These are phyloP conservation scores for Blastobotrys attinorum DNA, from an alignment of 805 yeast species.

Conservation along the genomic window DNA sequence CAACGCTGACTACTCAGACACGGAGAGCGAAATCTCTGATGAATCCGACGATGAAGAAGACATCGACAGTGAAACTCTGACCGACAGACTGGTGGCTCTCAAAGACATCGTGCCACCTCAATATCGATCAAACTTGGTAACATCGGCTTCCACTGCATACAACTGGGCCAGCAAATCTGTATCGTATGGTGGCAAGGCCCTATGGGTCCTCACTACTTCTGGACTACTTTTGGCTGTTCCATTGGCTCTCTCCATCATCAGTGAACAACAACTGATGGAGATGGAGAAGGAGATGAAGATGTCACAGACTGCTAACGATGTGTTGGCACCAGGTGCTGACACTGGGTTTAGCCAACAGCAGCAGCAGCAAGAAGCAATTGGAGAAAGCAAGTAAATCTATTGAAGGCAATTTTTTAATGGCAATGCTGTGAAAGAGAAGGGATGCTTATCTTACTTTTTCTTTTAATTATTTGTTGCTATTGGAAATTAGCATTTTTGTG, in stretches of 20 bases:
- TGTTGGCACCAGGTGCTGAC: constrained; percentile 32
- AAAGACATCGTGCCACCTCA: constrained; percentile 87
- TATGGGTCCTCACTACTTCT: constrained; percentile 83
- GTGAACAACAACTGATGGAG: constrained; percentile 90
- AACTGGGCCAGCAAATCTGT: constrained; percentile 39
- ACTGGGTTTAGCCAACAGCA: constrained; percentile 27
- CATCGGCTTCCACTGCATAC: constrained; percentile 27
- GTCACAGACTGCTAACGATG: constrained; percentile 24
- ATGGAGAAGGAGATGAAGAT: constrained; percentile 83
- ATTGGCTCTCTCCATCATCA: constrained; percentile 74
- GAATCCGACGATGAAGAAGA: constrained; percentile 64
- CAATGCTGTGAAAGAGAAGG: background rate
- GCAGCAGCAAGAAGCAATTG: constrained; percentile 5
- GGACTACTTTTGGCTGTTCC: constrained; percentile 89
- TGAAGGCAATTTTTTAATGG: background rate
- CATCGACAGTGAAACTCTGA: constrained; percentile 68
- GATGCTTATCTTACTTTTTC: too few species aligned
- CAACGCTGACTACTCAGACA: constrained; percentile 40
- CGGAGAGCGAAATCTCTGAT: constrained; percentile 44
- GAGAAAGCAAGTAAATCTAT: background rate
- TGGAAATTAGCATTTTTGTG: too few species aligned
- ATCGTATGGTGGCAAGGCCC: constrained; percentile 58
- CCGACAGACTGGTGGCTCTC: constrained; percentile 84
- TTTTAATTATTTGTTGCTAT: too few species aligned
- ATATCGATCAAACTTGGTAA: constrained; percentile 51